Evolutionary conservation across 2,329 filamentous ascomycete genomes (phyloP).

Genomic region (Diplocarpon mali): DNA sequence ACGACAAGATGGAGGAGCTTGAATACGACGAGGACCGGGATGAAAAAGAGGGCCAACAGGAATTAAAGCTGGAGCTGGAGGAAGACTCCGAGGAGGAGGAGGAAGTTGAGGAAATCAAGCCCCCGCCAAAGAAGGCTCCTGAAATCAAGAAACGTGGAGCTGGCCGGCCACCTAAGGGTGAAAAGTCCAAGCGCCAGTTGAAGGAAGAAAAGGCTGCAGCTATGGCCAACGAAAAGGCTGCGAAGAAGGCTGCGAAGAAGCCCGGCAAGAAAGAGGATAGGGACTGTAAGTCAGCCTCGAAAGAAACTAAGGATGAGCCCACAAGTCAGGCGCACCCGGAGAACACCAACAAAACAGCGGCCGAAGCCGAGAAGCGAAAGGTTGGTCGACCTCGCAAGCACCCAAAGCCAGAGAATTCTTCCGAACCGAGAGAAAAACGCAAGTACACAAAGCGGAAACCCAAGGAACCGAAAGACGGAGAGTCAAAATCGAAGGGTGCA

Average conservation of each 20-base stretch:
- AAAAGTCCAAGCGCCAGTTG: conserved; percentile 68
- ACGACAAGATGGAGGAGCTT: too few relatives aligned
- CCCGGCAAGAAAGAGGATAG: conserved; percentile 36
- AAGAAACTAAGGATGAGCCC: conserved; percentile 27
- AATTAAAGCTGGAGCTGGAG: conserved; percentile 11
- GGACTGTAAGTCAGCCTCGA: conserved; percentile 37
- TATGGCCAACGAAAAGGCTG: conserved; percentile 45
- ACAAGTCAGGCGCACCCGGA: background rate
- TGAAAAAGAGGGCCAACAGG: conserved; percentile 11
- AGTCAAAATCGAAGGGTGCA: conserved; percentile 43
- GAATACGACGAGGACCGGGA: conserved; percentile 27
- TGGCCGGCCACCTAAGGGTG: conserved; percentile 73
- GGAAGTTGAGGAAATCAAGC: conserved; percentile 7
- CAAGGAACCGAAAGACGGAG: conserved; percentile 32
- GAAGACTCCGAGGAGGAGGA: conserved; percentile 12
- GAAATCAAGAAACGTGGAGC: conserved; percentile 46
- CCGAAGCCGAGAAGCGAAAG: conserved; percentile 43
- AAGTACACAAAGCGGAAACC: conserved; percentile 55
- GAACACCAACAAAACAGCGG: conserved; percentile 20
- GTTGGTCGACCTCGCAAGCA: conserved; percentile 56
- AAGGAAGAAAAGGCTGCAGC: conserved; percentile 24
- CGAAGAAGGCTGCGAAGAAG: conserved; percentile 1
- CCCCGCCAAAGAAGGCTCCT: conserved; percentile 1
- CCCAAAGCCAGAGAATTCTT: conserved; percentile 44
- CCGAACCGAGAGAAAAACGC: conserved; percentile 47